phyloP scores from a whole-genome alignment of 2,329 filamentous ascomycete species.

The Claviceps africana region DNA sequence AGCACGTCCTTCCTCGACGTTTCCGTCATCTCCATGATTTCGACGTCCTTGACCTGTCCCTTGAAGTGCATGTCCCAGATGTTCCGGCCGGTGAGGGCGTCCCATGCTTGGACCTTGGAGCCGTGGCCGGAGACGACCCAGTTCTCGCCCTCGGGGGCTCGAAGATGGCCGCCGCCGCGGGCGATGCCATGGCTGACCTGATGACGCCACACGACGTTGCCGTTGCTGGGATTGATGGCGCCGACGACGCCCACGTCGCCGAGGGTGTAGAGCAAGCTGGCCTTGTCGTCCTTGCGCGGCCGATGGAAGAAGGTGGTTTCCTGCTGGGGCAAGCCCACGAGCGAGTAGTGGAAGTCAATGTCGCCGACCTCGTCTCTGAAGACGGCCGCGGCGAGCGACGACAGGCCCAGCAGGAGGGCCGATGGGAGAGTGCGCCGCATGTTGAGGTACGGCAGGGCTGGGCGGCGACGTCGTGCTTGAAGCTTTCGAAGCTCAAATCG shows the following conservation, averaged over 20 bases:
- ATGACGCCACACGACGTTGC: slow-evolving; percentile 77
- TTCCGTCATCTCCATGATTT: slow-evolving; percentile 61
- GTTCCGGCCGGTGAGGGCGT: slow-evolving; percentile 65
- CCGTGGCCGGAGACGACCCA: slow-evolving; percentile 63
- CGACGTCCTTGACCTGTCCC: slow-evolving; percentile 52
- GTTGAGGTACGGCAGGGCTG: slow-evolving; percentile 6
- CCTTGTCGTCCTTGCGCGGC: slow-evolving; percentile 66
- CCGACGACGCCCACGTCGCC: slow-evolving; percentile 74
- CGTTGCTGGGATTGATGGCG: slow-evolving; percentile 78
- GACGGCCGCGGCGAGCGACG: slow-evolving; percentile 44
- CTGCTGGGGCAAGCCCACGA: slow-evolving; percentile 69
- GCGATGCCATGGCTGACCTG: slow-evolving; percentile 41
- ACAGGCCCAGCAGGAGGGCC: slow-evolving; percentile 24
- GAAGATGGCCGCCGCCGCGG: slow-evolving; percentile 38
- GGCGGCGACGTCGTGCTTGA: slow-evolving; percentile 3
- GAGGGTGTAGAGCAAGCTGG: slow-evolving; percentile 80
- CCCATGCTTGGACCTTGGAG: slow-evolving; percentile 62
- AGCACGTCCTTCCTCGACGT: slow-evolving; percentile 54
- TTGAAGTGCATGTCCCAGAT: slow-evolving; percentile 56
- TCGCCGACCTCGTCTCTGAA: slow-evolving; percentile 84
- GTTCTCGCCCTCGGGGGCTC: slow-evolving; percentile 66
- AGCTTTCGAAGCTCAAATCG: too few relatives aligned
- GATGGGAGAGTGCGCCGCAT: slow-evolving; percentile 25
- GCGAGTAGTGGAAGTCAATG: slow-evolving; percentile 83
- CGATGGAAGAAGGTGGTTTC: slow-evolving; percentile 91